Evolutionary conservation across 2,329 filamentous ascomycete species (phyloP).

Genomic region (Clathrospora elynae): DNA sequence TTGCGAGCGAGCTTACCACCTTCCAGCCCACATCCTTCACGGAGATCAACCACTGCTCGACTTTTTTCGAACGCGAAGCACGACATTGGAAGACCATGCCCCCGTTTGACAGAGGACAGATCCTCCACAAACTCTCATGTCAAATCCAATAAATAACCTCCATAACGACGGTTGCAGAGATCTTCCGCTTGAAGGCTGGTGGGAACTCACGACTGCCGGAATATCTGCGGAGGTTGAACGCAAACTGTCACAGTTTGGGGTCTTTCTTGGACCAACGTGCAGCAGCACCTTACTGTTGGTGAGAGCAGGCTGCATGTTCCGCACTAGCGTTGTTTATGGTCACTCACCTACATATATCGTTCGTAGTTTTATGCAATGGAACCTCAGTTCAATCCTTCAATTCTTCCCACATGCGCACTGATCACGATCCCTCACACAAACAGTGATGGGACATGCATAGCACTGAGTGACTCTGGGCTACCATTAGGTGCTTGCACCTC

Average conservation of each 20-base stretch:
- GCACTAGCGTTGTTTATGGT: too few species aligned
- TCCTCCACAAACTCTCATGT: conserved; percentile 14
- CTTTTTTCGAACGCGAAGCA: conserved; percentile 24
- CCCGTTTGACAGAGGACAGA: conserved; percentile 23
- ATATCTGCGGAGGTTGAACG: conserved; percentile 48
- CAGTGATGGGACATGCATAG: conserved; percentile 52
- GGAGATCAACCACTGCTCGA: conserved; percentile 29
- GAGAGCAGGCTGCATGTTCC: too few species aligned
- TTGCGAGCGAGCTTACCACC: conserved; percentile 35
- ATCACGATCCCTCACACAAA: too few species aligned
- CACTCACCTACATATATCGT: too few species aligned
- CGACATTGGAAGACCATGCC: conserved; percentile 8
- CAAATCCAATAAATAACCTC: conserved; percentile 14
- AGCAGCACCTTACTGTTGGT: too few species aligned
- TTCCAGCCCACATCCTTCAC: conserved; percentile 17
- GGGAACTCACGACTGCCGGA: conserved; percentile 51
- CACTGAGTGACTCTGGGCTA: conserved; percentile 48
- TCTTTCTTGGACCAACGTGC: too few species aligned
- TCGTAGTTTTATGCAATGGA: too few species aligned
- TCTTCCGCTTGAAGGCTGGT: conserved; percentile 50
- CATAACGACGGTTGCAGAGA: conserved; percentile 40
- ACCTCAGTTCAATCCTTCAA: too few species aligned
- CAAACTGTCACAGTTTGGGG: conserved; percentile 53
- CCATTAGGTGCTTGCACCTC: conserved; percentile 46
- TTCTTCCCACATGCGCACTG: too few species aligned